Evolutionary conservation across 257 asterid genomes (phyloP), one percentile per base, ranked within the genome.

Genomic region (Solanum chilense): DNA sequence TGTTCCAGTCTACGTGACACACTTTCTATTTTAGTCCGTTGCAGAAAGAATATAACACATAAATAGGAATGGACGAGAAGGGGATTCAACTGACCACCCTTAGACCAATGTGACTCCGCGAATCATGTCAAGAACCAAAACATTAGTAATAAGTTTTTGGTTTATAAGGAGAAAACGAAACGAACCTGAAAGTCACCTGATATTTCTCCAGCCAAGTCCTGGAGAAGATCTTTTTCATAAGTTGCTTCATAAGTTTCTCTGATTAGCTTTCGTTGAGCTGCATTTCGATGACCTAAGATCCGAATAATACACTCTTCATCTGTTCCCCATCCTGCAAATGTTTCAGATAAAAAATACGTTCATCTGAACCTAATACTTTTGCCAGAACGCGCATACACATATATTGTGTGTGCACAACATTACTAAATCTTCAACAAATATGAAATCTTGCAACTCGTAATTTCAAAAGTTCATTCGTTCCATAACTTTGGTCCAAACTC

Each of bases 221-320:
- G 91, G 42, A 96, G 93, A 91, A 96, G 98, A 91, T 96, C 98
- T 69, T 94, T 93, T 20, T 96, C 95, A 88, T 91, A 92, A 87
- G 93, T 90, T 23, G 94, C 91, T 70, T 92, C 90, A 88, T 95
- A 96, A 16, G 93, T 90, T 35, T 93, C 95, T 11, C 94, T 91
- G 85, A 96, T 95, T 92, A 92, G 73, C 88, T 91, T 94, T n/a
- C 98, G 89, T 49, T 96, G 99, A 0, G 88, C 85, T 29, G 93
- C 99, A 70, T 93, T 96, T 87, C 99, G 91, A 90, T 96, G 98
- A 21, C 96, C 97, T 89, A 95, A 90, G 89, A 95, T 94, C 87
- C 84, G 71, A 90, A 95, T 92, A 15, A 94, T 94, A 33, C 89
- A 41, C 12, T 83, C 90, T 91, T 96, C 99, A 83, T 96, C 89